These are phyloP conservation scores for Trametes pubescens DNA, from an alignment of 1,284 basidiomycete species.

Conservation along the genomic window DNA sequence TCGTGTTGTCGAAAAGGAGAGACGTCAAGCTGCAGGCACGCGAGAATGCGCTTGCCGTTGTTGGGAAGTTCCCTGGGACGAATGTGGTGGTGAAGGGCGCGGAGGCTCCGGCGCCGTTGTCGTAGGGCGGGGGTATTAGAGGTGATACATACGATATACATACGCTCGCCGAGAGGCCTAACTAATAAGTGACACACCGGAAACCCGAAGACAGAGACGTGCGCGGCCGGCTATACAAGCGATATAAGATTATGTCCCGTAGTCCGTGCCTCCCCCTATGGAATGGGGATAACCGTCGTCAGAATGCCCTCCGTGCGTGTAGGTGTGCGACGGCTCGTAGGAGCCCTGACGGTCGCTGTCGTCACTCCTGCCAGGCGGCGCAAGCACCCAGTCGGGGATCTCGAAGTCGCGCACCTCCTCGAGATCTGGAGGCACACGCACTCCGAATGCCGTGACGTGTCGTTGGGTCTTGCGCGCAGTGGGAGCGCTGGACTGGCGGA, in stretches of 20 bases:
- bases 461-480: conserved; percentile 59
- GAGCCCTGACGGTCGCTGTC: conserved; percentile 24
- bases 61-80: conserved; percentile 26
- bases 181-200: conserved; percentile 10
- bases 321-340: conserved; percentile 10
- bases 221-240: background rate
- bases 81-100: conserved; percentile 10
- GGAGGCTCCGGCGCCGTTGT: background rate
- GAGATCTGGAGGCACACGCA: conserved; percentile 54
- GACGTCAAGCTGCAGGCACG: conserved; percentile 48
- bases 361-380: conserved; percentile 22
- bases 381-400: conserved; percentile 53
- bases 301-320: conserved; percentile 9
- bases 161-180: conserved; percentile 17
- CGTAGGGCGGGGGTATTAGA: conserved; percentile 15
- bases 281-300: conserved; percentile 17
- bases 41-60: conserved; percentile 32
- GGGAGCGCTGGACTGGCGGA: conserved; percentile 53
- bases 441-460: conserved; percentile 63
- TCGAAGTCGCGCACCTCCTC: conserved; percentile 58
- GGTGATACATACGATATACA: conserved; percentile 33
- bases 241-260: conserved; percentile 17
- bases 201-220: conserved; percentile 1
- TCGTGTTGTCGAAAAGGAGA: conserved; percentile 52
- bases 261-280: conserved; percentile 10